Evolutionary conservation across 2,329 filamentous ascomycete species (phyloP).

Genomic region (Helicocarpus griseus): DNA sequence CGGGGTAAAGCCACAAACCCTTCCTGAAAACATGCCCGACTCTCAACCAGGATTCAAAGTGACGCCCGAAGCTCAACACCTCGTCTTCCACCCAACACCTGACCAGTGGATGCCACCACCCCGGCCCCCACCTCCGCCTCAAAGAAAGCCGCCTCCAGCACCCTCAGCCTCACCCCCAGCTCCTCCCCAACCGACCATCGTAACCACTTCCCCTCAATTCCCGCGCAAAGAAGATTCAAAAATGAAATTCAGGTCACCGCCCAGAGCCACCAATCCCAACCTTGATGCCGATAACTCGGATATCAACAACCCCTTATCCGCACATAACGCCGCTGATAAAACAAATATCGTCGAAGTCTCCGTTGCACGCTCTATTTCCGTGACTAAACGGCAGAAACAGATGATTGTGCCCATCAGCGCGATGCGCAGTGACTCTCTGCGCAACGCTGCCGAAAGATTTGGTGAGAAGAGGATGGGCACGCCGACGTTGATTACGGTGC

Average conservation of each 20-base stretch:
- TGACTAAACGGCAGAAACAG: constrained; percentile 26
- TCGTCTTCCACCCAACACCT: neutral
- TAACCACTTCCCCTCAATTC: neutral
- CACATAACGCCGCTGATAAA: neutral
- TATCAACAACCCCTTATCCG: constrained; percentile 9
- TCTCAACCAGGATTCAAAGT: neutral
- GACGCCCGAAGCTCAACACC: neutral
- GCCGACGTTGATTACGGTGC: constrained; percentile 21
- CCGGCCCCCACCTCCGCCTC: neutral
- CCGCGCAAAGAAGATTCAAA: neutral
- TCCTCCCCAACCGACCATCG: constrained; percentile 7
- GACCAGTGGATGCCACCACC: neutral
- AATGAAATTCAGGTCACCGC: constrained; percentile 7
- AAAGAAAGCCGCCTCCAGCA: neutral
- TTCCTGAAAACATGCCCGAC: neutral
- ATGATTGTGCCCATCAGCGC: constrained; percentile 27
- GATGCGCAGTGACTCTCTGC: constrained; percentile 16
- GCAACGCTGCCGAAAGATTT: constrained; percentile 20
- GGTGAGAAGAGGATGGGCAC: constrained; percentile 17
- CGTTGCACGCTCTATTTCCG: constrained; percentile 30
- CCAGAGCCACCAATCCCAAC: constrained; percentile 7
- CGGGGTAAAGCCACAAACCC: neutral
- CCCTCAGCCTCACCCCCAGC: neutral
- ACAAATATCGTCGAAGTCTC: constrained; percentile 25
- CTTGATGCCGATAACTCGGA: too few relatives aligned